phyloP scores from a whole-genome alignment of 2,329 filamentous ascomycete genomes.

The Diaporthe aspalathi region DNA sequence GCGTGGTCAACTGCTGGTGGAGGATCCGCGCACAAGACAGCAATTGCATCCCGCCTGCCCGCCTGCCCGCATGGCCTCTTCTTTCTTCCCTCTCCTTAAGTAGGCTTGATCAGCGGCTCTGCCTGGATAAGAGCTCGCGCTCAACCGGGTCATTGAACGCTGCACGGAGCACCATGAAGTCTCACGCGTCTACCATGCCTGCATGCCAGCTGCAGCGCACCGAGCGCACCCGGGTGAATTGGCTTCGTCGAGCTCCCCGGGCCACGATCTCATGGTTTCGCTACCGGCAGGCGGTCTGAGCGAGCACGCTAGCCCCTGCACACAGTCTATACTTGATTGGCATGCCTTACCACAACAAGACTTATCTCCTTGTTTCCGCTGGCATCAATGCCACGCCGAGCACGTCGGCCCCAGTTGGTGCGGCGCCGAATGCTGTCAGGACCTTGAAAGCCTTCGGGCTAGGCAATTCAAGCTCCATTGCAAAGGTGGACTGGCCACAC shows the following conservation, averaged over 20 bases:
- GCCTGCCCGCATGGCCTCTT: background rate
- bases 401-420: background rate
- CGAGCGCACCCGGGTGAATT: background rate
- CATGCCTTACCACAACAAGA: constrained; percentile 12
- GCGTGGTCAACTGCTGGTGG: background rate
- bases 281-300: constrained; percentile 2
- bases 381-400: background rate
- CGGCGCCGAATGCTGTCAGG: background rate
- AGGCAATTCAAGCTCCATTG: background rate
- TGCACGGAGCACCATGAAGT: background rate
- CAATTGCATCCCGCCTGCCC: no score
- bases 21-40: background rate
- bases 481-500: background rate
- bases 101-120: background rate
- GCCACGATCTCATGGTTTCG: constrained; percentile 14
- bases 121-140: background rate
- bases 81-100: background rate
- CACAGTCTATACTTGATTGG: background rate
- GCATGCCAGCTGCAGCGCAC: background rate
- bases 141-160: background rate
- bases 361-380: constrained; percentile 20
- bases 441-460: constrained; percentile 4
- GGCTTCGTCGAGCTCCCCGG: constrained; percentile 18
- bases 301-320: background rate
- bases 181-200: background rate